Evolutionary conservation across 2,329 filamentous ascomycete genomes (phyloP).

Genomic region (Penicillium sp.): DNA sequence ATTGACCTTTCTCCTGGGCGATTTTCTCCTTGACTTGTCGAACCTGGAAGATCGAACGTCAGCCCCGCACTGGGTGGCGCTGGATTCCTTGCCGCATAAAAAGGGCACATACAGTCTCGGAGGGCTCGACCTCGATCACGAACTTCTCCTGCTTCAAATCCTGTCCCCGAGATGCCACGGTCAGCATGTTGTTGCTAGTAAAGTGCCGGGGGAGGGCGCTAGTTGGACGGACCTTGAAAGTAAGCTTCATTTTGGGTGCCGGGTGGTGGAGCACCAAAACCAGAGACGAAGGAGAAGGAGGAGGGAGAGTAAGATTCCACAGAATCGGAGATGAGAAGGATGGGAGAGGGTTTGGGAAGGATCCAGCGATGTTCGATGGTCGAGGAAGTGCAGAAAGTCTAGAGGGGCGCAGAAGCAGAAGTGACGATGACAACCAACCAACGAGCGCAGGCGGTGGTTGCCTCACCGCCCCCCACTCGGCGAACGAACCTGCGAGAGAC

Average conservation of each 20-base stretch:
- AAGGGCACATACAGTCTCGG: constrained; percentile 70
- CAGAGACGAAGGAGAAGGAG: constrained; percentile 2
- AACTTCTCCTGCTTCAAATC: constrained; percentile 99
- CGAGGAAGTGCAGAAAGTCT: constrained; percentile 6
- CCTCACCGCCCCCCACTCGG: constrained; percentile 13
- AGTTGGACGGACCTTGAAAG: constrained; percentile 59
- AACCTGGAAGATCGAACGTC: constrained; percentile 57
- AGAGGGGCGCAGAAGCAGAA: constrained; percentile 15
- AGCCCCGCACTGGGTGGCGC: constrained; percentile 35
- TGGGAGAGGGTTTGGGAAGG: constrained; percentile 17
- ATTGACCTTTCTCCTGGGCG: constrained; percentile 76
- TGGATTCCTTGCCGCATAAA: constrained; percentile 10
- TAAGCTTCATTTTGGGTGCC: constrained; percentile 62
- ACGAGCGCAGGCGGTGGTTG: constrained; percentile 11
- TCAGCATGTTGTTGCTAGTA: constrained; percentile 19
- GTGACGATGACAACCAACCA: constrained; percentile 14
- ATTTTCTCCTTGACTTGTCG: constrained; percentile 91
- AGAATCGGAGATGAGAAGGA: constrained; percentile 12
- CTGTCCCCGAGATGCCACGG: constrained; percentile 47
- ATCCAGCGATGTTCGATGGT: constrained; percentile 25
- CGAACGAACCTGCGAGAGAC: neutral
- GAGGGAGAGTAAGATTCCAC: constrained; percentile 1
- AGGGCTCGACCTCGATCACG: constrained; percentile 87
- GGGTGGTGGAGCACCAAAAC: constrained; percentile 19
- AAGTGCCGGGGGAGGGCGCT: constrained; percentile 23